Evolutionary conservation across 2,329 filamentous ascomycete genomes (phyloP).

Genomic region (Fusarium nematophilum): DNA sequence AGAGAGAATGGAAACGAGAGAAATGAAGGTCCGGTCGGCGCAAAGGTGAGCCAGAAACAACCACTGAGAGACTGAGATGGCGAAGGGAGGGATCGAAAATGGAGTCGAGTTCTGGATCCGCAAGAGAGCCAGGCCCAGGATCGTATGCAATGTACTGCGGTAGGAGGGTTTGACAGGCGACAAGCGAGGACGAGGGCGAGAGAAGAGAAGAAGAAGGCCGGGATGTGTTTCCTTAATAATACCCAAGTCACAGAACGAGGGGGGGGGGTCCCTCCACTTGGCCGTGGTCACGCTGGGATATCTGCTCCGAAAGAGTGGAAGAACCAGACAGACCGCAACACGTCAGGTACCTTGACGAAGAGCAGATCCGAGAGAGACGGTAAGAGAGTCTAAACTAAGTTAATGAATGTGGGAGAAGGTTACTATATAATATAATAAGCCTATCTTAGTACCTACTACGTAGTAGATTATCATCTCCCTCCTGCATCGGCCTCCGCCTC

Average conservation of each 20-base stretch:
- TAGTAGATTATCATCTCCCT: neutral
- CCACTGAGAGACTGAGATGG: constrained; percentile 20
- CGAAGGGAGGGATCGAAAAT: constrained; percentile 20
- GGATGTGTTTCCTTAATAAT: constrained; percentile 40
- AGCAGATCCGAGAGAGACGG: constrained; percentile 27
- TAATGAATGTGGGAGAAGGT: constrained; percentile 10
- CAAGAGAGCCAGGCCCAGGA: constrained; percentile 20
- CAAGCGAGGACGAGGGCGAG: neutral
- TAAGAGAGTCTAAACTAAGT: no score
- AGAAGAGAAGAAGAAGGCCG: constrained; percentile 8
- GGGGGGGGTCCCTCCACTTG: constrained; percentile 27
- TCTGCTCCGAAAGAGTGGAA: constrained; percentile 31
- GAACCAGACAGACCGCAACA: constrained; percentile 17
- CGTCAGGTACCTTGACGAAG: constrained; percentile 8
- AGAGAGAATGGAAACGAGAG: constrained; percentile 4
- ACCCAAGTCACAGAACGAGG: constrained; percentile 17
- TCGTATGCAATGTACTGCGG: constrained; percentile 3
- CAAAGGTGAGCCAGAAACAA: constrained; percentile 35
- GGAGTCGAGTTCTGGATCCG: constrained; percentile 16
- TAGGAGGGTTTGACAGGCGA: constrained; percentile 14
- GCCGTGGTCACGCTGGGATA: constrained; percentile 24
- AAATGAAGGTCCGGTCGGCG: constrained; percentile 23
- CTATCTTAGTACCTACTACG: neutral
- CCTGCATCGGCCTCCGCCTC: no score
- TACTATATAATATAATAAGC: constrained; percentile 9